Conservation (phyloP, 495 filamentous ascomycete genomes). For the Hypoxylon rickii region DNA sequence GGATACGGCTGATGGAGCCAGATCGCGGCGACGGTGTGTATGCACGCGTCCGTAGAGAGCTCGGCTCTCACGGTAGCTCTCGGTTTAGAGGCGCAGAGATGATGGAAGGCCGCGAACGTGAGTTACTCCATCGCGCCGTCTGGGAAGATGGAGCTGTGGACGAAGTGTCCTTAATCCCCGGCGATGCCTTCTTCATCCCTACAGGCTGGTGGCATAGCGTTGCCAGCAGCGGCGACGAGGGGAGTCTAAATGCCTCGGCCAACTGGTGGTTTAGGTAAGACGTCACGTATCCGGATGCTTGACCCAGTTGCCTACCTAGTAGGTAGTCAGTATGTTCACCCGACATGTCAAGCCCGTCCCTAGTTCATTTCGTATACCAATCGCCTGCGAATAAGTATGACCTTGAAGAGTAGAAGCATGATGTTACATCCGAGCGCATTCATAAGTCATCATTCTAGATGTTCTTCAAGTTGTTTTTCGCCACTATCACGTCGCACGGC, state of each 20-base stretch:
- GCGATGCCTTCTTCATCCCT: constrained; percentile 86
- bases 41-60: constrained; percentile 51
- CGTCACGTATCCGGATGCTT: background rate
- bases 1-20: constrained; percentile 71
- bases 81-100: constrained; percentile 82
- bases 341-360: no score
- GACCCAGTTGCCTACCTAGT: no score
- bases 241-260: constrained; percentile 55
- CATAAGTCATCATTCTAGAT: no score
- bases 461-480: no score
- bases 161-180: constrained; percentile 61
- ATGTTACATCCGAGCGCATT: no score
- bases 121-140: constrained; percentile 66
- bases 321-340: no score
- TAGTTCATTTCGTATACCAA: no score
- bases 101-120: constrained; percentile 79
- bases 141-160: constrained; percentile 59
- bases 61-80: constrained; percentile 55
- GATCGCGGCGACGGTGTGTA: constrained; percentile 65
- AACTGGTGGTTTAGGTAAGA: constrained; percentile 87
- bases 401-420: no score
- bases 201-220: constrained; percentile 97
- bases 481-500: no score
- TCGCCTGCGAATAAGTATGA: no score
- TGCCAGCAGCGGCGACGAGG: constrained; percentile 56